A percentile compares a stretch with the other conserved stretches of the same genome.
These are phyloP conservation scores for Nicotiana obtusifolia DNA, from an alignment of 257 asterid genomes.

Conservation along the genomic window DNA sequence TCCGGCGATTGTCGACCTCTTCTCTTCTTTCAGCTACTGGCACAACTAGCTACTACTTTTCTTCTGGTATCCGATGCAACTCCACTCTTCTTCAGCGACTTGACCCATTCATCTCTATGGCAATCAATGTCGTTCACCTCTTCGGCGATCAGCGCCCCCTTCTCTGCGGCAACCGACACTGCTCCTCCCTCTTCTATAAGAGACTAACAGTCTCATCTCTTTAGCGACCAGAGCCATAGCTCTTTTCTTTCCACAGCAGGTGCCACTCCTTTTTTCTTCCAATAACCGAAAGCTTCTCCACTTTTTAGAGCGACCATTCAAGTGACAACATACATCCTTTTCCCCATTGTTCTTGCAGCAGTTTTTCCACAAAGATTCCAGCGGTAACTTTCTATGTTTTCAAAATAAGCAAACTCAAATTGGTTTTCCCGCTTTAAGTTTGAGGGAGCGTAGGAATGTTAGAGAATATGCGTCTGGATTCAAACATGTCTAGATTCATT, in stretches of 20 bases:
- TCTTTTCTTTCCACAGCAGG: background rate
- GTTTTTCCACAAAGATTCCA: background rate
- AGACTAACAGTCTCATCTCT: background rate
- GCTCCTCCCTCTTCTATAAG: background rate
- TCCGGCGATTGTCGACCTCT: too few species aligned
- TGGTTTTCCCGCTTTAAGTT: background rate
- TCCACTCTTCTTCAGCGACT: background rate
- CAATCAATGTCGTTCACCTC: background rate
- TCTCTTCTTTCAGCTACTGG: too few species aligned
- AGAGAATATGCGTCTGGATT: background rate
- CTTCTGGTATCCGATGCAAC: too few species aligned
- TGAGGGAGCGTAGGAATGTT: background rate
- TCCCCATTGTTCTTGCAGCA: slow-evolving; percentile 2
- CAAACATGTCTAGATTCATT: background rate
- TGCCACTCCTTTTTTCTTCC: background rate
- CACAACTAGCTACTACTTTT: too few species aligned
- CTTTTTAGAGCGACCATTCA: background rate
- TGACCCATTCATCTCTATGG: background rate
- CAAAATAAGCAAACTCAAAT: background rate
- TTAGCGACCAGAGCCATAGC: background rate
- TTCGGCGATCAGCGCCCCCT: background rate
- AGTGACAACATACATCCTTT: background rate
- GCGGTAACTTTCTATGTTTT: background rate
- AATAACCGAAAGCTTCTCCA: background rate
- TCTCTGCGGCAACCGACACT: background rate